These are phyloP conservation scores for Chaetomium strumarium DNA, from an alignment of 2,329 filamentous ascomycete genomes.

Conservation along the genomic window DNA sequence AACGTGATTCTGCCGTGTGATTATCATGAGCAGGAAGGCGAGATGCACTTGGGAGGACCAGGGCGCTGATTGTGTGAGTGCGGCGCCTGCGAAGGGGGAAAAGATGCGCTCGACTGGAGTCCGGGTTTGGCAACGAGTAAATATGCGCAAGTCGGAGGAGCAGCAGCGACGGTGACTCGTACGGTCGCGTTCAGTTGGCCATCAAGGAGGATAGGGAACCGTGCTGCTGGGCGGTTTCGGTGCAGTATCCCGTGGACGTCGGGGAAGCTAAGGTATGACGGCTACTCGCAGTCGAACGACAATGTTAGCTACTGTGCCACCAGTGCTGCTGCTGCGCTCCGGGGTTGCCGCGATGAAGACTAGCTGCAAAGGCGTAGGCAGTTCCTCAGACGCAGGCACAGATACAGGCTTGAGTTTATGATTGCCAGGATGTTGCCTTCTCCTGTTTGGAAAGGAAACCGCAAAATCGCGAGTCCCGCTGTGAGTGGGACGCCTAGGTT, in stretches of 20 bases:
- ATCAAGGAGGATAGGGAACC: constrained; percentile 9
- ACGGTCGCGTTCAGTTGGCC: constrained; percentile 12
- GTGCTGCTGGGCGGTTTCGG: constrained; percentile 11
- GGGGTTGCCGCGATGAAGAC: background rate
- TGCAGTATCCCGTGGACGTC: constrained; percentile 1
- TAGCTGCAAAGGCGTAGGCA: constrained; percentile 3
- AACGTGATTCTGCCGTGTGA: constrained; percentile 11
- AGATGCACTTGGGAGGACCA: background rate
- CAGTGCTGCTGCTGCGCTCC: constrained; percentile 1
- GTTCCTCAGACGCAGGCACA: constrained; percentile 1
- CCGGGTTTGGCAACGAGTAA: background rate
- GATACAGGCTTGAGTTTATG: constrained; percentile 7
- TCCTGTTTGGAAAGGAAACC: constrained; percentile 9
- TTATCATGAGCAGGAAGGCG: constrained; percentile 21
- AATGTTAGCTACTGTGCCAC: background rate
- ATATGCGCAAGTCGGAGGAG: background rate
- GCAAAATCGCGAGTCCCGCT: constrained; percentile 13
- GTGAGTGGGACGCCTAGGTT: constrained; percentile 9
- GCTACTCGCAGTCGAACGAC: background rate
- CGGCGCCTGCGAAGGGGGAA: background rate
- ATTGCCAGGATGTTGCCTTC: constrained; percentile 18
- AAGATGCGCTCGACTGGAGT: background rate
- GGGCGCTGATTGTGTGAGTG: constrained; percentile 1
- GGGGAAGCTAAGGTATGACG: background rate
- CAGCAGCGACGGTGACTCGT: background rate